Base-by-base conservation (phyloP, 1,139 yeast species). In the Hansenula anomala region DNA sequence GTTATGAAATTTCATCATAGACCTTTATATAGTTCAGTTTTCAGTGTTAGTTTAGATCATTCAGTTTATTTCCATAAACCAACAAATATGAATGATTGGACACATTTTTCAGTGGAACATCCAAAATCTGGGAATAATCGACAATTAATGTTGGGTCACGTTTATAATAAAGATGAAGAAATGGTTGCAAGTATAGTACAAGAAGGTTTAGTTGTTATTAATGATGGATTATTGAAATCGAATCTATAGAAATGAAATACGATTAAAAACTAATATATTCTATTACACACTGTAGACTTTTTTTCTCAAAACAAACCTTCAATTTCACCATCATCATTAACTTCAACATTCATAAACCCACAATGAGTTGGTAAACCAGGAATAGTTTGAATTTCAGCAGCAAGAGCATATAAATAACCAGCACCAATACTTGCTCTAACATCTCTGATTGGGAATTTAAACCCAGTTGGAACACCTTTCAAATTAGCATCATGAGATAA, bases 331-430 rank as follows among this genome's bases (percentile, higher is more conserved):
- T 88, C 83, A 39, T 83, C 90, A 59, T 85, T 83, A 46, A 92
- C 95, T 64, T 92, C 97, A 43, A 92, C 95, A 61, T 90, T 86
- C 95, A 90, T 88, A 71, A 87, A 92, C 31, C 97, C 97, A 66
- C 95, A 83, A 59, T 87, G 92, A 20, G 97, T 92, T 44, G 97
- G 96, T 60, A 92, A 75, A 45, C 98, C 98, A 23, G 98, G 98
- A 54, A 92, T 90, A 38, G 98, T 92, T 77, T 85, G 94, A 58
- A 92, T 90, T 65, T 90, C 96, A 35, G 96, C 97, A 13, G 97
- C 97, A 55, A 92, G 75, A 7, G 97, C 97, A 59, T 90, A 90
- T 59, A 92, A 73, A 66, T 92, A 92, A 12, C 97, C 97, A 35
- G 97, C 97, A 63, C 98, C 98, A 48, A 87, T 86, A 32, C 95